Conservation (phyloP, 306 rosid genomes). For the Morella rubra region DNA sequence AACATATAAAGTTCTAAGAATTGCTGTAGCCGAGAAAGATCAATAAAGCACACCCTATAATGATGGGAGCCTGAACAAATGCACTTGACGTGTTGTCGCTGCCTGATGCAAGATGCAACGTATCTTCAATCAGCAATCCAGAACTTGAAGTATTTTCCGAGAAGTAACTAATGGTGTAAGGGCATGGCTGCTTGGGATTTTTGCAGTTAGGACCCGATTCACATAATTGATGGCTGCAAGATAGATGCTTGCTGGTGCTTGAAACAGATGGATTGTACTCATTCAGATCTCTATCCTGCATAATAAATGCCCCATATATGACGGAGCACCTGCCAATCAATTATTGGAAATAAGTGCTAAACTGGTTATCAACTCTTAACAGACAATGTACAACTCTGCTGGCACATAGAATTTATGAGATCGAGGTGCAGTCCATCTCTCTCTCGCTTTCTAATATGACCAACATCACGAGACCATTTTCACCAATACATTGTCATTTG, state of each 20-base stretch:
- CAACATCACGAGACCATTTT: background rate
- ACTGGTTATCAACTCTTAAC: constrained; percentile 53
- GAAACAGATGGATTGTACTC: constrained; percentile 84
- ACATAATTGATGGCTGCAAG: constrained; percentile 82
- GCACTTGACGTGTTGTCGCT: constrained; percentile 40
- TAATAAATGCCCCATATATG: constrained; percentile 88
- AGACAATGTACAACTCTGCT: constrained; percentile 36
- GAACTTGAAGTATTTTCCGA: constrained; percentile 88
- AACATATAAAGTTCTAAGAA: constrained; percentile 16
- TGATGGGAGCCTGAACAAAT: constrained; percentile 68
- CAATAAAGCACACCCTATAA: constrained; percentile 64
- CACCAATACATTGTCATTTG: background rate
- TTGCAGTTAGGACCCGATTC: constrained; percentile 61
- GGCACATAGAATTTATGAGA: constrained; percentile 17
- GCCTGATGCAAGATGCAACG: constrained; percentile 69
- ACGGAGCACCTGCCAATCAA: constrained; percentile 99
- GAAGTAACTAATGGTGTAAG: constrained; percentile 55
- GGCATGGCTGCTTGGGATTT: constrained; percentile 70
- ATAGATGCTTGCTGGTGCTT: constrained; percentile 67
- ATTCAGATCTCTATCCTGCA: constrained; percentile 97
- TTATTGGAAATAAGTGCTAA: constrained; percentile 88
- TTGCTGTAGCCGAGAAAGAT: constrained; percentile 18
- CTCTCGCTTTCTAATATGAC: background rate
- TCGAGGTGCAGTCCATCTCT: too few relatives aligned
- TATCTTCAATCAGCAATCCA: constrained; percentile 86